These are phyloP conservation scores for Saccharum officinarum DNA, from an alignment of 176 grass and related monocot genomes.

Conservation along the genomic window DNA sequence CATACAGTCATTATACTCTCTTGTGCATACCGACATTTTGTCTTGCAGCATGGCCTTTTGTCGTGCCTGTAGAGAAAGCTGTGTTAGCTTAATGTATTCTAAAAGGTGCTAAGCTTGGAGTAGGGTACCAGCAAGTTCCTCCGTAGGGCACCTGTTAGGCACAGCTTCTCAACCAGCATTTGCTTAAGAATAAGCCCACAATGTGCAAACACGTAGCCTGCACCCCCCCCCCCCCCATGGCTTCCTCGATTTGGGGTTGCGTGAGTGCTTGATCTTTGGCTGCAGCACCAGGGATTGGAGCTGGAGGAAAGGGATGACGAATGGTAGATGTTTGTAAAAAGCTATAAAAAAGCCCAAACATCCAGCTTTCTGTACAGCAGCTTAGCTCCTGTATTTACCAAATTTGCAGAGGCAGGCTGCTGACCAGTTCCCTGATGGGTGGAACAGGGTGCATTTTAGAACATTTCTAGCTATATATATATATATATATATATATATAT, in stretches of 20 bases:
- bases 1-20: background rate
- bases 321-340: background rate
- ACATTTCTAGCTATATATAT: background rate
- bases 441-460: background rate
- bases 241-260: background rate
- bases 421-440: background rate
- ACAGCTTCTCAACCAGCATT: background rate
- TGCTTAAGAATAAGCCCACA: background rate
- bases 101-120: background rate
- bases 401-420: background rate
- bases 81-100: background rate
- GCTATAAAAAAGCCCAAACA: background rate
- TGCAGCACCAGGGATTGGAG: background rate
- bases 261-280: background rate
- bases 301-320: background rate
- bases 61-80: constrained; percentile 10
- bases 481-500: background rate
- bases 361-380: too few relatives aligned
- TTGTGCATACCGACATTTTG: background rate
- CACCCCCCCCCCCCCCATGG: too few relatives aligned
- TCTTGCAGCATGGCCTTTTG: background rate
- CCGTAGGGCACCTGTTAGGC: background rate
- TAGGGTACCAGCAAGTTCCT: background rate
- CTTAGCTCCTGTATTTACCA: background rate
- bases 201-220: background rate